Evolutionary conservation across 1,284 basidiomycete genomes (phyloP).

Genomic region (Cutaneotrichosporon mucoides): DNA sequence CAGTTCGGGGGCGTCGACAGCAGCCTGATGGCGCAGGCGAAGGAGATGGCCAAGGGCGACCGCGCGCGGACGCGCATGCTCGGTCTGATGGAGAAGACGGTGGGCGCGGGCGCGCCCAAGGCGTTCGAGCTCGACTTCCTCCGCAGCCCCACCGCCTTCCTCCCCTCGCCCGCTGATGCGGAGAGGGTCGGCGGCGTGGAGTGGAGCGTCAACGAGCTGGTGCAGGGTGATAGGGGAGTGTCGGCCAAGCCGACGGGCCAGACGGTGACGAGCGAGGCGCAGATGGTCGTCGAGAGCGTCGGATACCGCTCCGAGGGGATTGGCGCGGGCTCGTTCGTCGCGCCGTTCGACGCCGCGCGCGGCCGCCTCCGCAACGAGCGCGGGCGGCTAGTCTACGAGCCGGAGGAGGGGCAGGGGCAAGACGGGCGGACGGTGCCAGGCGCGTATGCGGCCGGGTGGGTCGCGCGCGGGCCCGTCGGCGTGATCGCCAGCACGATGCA

Average conservation of each 20-base stretch:
- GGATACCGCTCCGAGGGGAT: constrained; percentile 75
- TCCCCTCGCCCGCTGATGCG: constrained; percentile 16
- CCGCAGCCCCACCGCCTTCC: constrained; percentile 61
- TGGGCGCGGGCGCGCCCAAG: constrained; percentile 45
- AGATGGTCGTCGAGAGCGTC: constrained; percentile 80
- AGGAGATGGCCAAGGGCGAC: constrained; percentile 43
- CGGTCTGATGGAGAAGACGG: constrained; percentile 47
- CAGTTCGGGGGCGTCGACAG: constrained; percentile 44
- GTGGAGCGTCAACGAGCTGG: constrained; percentile 42
- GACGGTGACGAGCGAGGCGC: constrained; percentile 58
- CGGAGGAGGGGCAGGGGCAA: no score
- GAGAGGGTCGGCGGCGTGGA: constrained; percentile 46
- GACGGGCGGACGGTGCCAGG: constrained; percentile 52
- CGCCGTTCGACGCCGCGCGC: constrained; percentile 48
- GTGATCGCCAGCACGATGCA: constrained; percentile 94
- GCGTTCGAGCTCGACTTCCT: constrained; percentile 80
- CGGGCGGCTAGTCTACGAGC: constrained; percentile 44
- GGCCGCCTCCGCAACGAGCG: constrained; percentile 45
- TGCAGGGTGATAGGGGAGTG: constrained; percentile 23
- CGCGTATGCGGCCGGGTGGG: constrained; percentile 93
- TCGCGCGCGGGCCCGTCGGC: constrained; percentile 83
- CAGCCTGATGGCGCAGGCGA: constrained; percentile 41
- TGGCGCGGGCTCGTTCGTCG: constrained; percentile 13
- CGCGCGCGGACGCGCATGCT: constrained; percentile 53
- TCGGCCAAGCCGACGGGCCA: constrained; percentile 62